Evolutionary conservation across 805 yeast genomes (phyloP), one percentile per base, ranked within the genome.

Genomic region (Spathaspora girioi): DNA sequence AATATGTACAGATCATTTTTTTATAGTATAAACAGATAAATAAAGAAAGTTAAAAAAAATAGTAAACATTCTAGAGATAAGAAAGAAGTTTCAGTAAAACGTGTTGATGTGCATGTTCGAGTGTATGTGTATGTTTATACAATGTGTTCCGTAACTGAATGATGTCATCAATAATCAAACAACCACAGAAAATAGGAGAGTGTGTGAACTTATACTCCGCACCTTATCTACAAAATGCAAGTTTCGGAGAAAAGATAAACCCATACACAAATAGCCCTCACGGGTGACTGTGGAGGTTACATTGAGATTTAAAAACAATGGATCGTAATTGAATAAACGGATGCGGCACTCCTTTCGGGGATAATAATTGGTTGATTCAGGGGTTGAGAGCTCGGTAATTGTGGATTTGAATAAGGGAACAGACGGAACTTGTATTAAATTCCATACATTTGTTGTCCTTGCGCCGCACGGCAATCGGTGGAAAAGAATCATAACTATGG

Each of bases 391-490:
- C 9, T 9, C 14, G 32, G 32, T 12, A 5, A 12, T 8, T 29
- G 14, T 29, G 14, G 29, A 27, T 27, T 27, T 29, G 14, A 5
- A 29, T 27, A 29, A 10, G 32, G 32, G 32, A 29, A 29, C 40
- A 35, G 5, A 4, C 40, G 40, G 40, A 35, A 35, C 14, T 7
- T 15, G 14, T 3, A 7, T 14, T 8, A 35, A 35, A 35, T 35
- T 35, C 14, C 40, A 35, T 15, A 35, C 8, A n/a, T 7, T 3
- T 14, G 17, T 35, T 14, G 17, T 23, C 32, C 11, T 4, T 48
- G 43, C 42, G 50, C 50, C 50, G 50, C 50, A 49, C 48, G 51
- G 48, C 43, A 49, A 48, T 48, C 20, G 51, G 46, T 26, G 51
- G 51, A 17, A 11, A 38, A 31, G 6, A 5, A 35, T 15, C 5